Conservation (phyloP, 768 basidiomycete genomes). For the Lactarius indigo region DNA sequence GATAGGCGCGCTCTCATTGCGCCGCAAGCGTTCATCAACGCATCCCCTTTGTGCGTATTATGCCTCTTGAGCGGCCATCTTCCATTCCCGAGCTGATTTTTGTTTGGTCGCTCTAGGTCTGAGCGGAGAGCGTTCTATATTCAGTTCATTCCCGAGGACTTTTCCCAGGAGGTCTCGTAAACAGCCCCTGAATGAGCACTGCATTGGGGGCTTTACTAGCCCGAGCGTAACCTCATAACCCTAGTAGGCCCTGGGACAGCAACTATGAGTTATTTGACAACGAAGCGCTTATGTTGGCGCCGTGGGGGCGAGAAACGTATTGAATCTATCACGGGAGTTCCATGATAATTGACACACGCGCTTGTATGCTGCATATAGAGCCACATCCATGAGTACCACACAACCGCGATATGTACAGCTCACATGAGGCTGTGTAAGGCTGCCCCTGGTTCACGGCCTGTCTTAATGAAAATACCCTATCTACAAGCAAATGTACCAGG, state of each 20-base stretch:
- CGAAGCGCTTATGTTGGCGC: no score
- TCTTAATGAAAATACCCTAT: no score
- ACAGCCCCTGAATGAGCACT: background rate
- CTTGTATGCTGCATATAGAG: background rate
- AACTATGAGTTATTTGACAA: background rate
- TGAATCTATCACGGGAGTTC: background rate
- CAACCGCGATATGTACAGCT: background rate
- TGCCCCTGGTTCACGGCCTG: background rate
- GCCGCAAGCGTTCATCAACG: background rate
- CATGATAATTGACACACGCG: background rate
- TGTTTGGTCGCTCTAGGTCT: background rate
- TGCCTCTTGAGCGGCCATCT: background rate
- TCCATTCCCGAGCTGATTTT: background rate
- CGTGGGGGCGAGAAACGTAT: background rate
- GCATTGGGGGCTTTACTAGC: background rate
- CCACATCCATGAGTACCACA: background rate
- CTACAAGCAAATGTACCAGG: background rate
- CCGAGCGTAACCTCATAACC: background rate
- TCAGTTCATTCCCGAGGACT: slow-evolving; percentile 18
- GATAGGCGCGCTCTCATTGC: background rate
- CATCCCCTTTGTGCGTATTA: background rate
- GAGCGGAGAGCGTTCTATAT: slow-evolving; percentile 17
- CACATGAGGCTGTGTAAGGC: background rate
- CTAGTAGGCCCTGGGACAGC: background rate
- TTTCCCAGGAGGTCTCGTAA: background rate